Conservation (phyloP, 352 stramenopile species). For the Phytopythium sindhum region DNA sequence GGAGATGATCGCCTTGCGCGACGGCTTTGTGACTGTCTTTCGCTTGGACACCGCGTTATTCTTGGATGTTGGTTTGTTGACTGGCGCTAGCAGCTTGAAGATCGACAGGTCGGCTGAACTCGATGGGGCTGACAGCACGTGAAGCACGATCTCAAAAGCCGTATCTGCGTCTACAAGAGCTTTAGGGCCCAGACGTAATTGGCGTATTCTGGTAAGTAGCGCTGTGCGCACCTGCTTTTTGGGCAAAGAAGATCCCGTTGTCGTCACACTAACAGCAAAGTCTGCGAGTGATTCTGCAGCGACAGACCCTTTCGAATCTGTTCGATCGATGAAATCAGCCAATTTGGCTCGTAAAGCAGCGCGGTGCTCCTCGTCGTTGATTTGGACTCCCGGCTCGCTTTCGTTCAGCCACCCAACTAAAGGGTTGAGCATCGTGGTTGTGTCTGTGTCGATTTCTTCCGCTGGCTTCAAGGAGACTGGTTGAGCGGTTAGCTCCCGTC, state of each 20-base stretch:
- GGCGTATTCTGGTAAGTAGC: neutral
- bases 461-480: neutral
- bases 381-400: neutral
- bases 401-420: neutral
- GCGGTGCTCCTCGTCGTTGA: neutral
- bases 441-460: neutral
- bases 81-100: neutral
- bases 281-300: neutral
- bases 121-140: neutral
- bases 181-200: no score
- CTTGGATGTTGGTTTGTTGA: neutral
- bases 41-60: neutral
- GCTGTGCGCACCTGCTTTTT: neutral
- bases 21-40: neutral
- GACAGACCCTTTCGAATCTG: neutral
- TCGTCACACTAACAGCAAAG: neutral
- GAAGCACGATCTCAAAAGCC: neutral
- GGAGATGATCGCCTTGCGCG: conserved; percentile 39
- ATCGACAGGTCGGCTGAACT: neutral
- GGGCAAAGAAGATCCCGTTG: neutral
- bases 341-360: neutral
- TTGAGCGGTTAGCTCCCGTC: neutral
- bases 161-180: neutral
- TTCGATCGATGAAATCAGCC: neutral
- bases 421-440: neutral